Base-by-base conservation (phyloP, 495 filamentous ascomycete genomes). In the Penicillium paradoxum region DNA sequence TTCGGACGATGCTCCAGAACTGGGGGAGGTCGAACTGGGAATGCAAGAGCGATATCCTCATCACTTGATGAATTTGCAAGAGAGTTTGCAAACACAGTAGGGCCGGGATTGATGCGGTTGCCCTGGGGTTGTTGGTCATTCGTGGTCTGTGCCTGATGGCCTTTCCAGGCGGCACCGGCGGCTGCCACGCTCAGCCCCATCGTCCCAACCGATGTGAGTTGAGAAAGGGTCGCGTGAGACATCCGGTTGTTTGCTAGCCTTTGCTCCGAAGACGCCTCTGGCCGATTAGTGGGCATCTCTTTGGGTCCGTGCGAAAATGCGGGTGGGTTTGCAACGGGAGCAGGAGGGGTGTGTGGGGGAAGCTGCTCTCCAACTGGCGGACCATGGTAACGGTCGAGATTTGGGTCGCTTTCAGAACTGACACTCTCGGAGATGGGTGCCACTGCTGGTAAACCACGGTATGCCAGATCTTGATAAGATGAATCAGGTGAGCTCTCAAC, bases 171-270 rank as follows among this genome's bases (percentile, higher is more conserved):
- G 54, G 67, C 67, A 22, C 62, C 52, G 54, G 68, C 66, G 18
- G 76, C 70, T 29, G 74, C 60, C 43, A 58, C 63, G 11, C 52
- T 54, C 34, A 65, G 58, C 4, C 67, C 67, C 44, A 80, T 60
- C 17, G 75, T 79, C 14, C 80, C 81, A 34, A 86, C 86, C 36
- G 82, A 84, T 27, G 80, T 79, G 44, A 97, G 63, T 60, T 95
- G 89, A 2, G 83, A 76, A 8, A 97, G 75, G 14, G 91, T 97
- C 4, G 82, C 84, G 50, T 81, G 75, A 19, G 91, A 95, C 69
- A 97, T 82, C 10, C 89, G 82, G 56, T 84, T 89, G 49, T 86
- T 91, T 47, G 85, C 87, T 50, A 82, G 80, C 43, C 86, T 83
- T 66, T 90, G 74, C 55, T 91, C 87, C n/a, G 84, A 78, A 25